Evolutionary conservation across 2,329 filamentous ascomycete species (phyloP).

Genomic region (Sclerotinia minor): DNA sequence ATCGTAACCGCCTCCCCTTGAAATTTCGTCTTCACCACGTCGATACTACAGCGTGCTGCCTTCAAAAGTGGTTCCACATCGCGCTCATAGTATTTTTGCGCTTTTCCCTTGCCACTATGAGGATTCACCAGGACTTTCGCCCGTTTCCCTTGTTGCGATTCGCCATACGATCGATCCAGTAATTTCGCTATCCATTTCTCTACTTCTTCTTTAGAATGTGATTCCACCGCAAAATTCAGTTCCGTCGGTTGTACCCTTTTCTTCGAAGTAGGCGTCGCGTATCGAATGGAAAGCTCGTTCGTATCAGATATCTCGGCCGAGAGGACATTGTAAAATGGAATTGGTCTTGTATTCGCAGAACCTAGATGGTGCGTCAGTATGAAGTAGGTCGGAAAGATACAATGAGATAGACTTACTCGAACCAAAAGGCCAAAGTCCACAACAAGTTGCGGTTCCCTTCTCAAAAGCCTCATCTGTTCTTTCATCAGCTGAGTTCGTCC

Average conservation of each 20-base stretch:
- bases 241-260: conserved; percentile 60
- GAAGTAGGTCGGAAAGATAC: conserved; percentile 14
- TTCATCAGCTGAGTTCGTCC: background rate
- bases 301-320: conserved; percentile 67
- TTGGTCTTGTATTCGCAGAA: conserved; percentile 47
- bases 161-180: conserved; percentile 69
- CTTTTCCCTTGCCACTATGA: conserved; percentile 78
- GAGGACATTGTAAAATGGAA: conserved; percentile 81
- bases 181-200: conserved; percentile 63
- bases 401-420: conserved; percentile 26
- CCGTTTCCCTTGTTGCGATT: conserved; percentile 67
- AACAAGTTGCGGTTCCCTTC: conserved; percentile 53
- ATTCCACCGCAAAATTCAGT: conserved; percentile 59
- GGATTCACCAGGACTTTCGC: conserved; percentile 91
- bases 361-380: conserved; percentile 28
- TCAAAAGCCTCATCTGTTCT: conserved; percentile 54
- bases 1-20: conserved; percentile 79
- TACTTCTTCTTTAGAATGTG: conserved; percentile 36
- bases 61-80: conserved; percentile 80
- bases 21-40: conserved; percentile 70
- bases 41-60: conserved; percentile 74
- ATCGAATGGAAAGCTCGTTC: conserved; percentile 67
- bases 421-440: conserved; percentile 56
- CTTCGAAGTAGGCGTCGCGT: conserved; percentile 62
- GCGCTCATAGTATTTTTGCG: conserved; percentile 69